Evolutionary conservation across 148 eudicot genomes (phyloP).

Genomic region (Rhododendron griersonianum): DNA sequence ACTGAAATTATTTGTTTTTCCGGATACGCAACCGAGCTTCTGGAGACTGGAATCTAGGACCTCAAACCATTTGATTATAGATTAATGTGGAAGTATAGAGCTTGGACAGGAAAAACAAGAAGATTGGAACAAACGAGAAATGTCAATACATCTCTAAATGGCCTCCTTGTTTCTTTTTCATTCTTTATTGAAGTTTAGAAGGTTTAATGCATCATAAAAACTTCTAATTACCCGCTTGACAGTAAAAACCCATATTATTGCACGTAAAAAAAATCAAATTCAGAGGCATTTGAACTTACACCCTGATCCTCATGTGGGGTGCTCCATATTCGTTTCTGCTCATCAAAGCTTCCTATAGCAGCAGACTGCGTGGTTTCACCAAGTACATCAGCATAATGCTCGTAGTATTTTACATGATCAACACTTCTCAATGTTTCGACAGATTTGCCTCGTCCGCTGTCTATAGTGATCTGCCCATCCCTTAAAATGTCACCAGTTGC

Average conservation of each 20-base stretch:
- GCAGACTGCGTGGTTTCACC: constrained; percentile 44
- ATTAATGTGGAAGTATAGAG: too few species aligned
- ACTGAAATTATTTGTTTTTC: too few species aligned
- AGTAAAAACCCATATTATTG: too few species aligned
- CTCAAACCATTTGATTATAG: too few species aligned
- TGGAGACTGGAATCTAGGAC: too few species aligned
- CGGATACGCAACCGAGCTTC: too few species aligned
- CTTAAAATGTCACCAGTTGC: constrained; percentile 31
- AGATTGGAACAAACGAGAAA: too few species aligned
- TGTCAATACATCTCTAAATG: too few species aligned
- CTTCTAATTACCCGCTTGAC: background rate
- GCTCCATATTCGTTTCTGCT: constrained; percentile 34
- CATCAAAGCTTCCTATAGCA: constrained; percentile 32
- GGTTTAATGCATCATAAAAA: background rate
- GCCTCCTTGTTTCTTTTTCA: background rate
- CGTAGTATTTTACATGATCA: constrained; percentile 28
- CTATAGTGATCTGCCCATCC: constrained; percentile 37
- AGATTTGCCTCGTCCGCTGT: constrained; percentile 25
- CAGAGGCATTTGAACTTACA: background rate
- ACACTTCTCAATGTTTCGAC: constrained; percentile 29
- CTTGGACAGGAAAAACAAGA: too few species aligned
- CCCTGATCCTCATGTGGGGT: background rate
- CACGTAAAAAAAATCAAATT: background rate
- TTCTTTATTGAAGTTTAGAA: background rate
- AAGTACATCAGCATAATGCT: constrained; percentile 27